phyloP scores from a whole-genome alignment of 2,329 filamentous ascomycete species.

The Fusarium scirpi region DNA sequence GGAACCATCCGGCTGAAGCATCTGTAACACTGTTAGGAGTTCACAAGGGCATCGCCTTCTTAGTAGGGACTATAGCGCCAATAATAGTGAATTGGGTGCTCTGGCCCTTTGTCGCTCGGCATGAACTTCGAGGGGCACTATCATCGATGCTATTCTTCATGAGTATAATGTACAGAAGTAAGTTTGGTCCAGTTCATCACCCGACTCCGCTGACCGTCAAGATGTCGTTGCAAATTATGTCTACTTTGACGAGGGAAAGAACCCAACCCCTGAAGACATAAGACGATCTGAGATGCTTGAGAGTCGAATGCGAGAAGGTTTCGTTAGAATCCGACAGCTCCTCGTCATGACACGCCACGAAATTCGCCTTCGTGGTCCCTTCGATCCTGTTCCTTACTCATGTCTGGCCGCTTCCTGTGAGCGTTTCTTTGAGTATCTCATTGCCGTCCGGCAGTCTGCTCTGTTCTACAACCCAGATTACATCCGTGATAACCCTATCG shows the following conservation, averaged over 20 bases:
- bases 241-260: slow-evolving; percentile 67
- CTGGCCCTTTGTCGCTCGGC: slow-evolving; percentile 71
- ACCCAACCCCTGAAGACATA: slow-evolving; percentile 64
- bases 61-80: slow-evolving; percentile 65
- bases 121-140: slow-evolving; percentile 67
- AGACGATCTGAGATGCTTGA: slow-evolving; percentile 68
- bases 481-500: slow-evolving; percentile 62
- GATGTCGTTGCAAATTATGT: slow-evolving; percentile 67
- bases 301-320: slow-evolving; percentile 69
- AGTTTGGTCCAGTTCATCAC: slow-evolving; percentile 11
- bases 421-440: slow-evolving; percentile 69
- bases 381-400: slow-evolving; percentile 67
- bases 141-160: slow-evolving; percentile 69
- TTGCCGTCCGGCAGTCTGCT: slow-evolving; percentile 68
- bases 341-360: slow-evolving; percentile 69
- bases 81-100: slow-evolving; percentile 69
- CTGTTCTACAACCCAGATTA: slow-evolving; percentile 68
- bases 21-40: slow-evolving; percentile 58
- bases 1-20: slow-evolving; percentile 48
- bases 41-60: slow-evolving; percentile 62
- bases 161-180: slow-evolving; percentile 67
- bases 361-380: slow-evolving; percentile 67
- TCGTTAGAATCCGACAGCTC: slow-evolving; percentile 68
- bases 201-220: slow-evolving; percentile 35
- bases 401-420: slow-evolving; percentile 68